Percentiles rank a stretch among this genome's conserved stretches.
Conservation (phyloP, 352 stramenopile genomes). For the Globisporangium nunn region DNA sequence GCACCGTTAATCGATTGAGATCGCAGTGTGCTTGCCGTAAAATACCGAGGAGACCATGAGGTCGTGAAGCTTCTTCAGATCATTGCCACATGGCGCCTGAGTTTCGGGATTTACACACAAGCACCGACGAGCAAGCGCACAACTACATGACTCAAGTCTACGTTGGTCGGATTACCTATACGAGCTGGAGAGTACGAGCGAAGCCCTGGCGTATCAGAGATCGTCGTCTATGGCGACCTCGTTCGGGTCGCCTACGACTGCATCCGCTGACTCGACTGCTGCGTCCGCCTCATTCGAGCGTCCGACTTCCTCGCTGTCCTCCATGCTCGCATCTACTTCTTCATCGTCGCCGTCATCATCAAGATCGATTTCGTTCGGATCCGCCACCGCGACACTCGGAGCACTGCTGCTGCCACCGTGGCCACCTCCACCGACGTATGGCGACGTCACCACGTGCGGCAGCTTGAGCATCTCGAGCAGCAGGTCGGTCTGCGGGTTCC, state of each 20-base stretch:
- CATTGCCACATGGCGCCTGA: no score
- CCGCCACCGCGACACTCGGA: constrained; percentile 14
- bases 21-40: no score
- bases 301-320: background rate
- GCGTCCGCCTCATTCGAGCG: background rate
- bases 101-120: no score
- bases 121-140: no score
- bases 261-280: background rate
- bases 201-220: background rate
- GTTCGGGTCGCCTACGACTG: constrained; percentile 18
- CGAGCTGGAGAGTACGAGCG: no score
- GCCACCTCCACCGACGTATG: constrained; percentile 34
- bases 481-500: constrained; percentile 95
- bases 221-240: constrained; percentile 22
- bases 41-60: no score
- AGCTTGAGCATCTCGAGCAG: constrained; percentile 90
- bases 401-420: background rate
- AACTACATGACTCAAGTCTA: no score
- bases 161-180: no score
- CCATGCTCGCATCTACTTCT: constrained; percentile 3
- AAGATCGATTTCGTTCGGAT: constrained; percentile 57
- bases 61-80: no score
- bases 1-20: no score
- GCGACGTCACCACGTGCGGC: constrained; percentile 91
- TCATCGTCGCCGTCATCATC: constrained; percentile 31